Conservation (phyloP, 2,329 filamentous ascomycete species). For the Xylaria hypoxylon region DNA sequence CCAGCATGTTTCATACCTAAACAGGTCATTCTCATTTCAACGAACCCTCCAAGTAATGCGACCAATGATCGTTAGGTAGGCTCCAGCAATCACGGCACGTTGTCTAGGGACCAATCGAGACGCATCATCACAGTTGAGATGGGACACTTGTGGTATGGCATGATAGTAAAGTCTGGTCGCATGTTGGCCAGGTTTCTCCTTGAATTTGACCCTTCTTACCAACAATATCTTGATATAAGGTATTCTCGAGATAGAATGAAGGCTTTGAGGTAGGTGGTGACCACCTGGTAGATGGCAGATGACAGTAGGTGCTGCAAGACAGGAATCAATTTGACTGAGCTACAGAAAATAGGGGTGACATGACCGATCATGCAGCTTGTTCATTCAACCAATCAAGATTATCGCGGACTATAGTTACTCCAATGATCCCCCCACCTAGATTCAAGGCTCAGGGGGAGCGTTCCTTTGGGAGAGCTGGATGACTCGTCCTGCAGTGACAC, state of each 20-base stretch:
- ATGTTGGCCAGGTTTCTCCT: too few relatives aligned
- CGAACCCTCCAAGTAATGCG: too few relatives aligned
- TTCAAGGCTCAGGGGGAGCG: neutral
- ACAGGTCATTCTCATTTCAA: neutral
- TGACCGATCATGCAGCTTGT: neutral
- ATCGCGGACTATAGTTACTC: neutral
- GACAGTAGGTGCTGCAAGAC: neutral
- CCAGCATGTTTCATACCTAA: neutral
- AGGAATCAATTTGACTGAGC: neutral
- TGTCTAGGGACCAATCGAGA: too few relatives aligned
- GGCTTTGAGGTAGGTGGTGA: neutral
- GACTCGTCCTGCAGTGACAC: neutral
- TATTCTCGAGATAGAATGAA: too few relatives aligned
- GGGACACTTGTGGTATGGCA: too few relatives aligned
- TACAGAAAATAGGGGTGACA: neutral
- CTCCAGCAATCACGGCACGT: too few relatives aligned
- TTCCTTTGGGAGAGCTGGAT: neutral
- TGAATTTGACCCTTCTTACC: too few relatives aligned
- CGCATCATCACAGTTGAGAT: too few relatives aligned
- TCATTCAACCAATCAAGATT: neutral
- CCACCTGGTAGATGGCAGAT: neutral
- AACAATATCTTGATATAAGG: too few relatives aligned
- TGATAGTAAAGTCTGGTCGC: too few relatives aligned
- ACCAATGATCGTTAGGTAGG: too few relatives aligned
- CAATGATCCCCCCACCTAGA: neutral